These are phyloP conservation scores for Eucalyptus tenuipes DNA, from an alignment of 345 rosid species.

Conservation along the genomic window DNA sequence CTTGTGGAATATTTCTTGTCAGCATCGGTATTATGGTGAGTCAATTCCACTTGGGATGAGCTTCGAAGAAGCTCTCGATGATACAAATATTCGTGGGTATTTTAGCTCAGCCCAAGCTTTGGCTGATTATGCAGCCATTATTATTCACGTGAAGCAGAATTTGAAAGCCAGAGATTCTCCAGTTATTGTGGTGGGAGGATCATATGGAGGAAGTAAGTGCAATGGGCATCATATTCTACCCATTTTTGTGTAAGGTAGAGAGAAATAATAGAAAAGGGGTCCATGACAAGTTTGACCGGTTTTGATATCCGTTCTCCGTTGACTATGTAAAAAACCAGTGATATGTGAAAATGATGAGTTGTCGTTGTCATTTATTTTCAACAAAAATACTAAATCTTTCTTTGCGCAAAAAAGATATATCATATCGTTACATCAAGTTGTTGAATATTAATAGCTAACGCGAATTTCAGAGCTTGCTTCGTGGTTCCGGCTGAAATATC, in stretches of 20 bases:
- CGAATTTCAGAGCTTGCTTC: slow-evolving; percentile 40
- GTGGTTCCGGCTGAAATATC: slow-evolving; percentile 62
- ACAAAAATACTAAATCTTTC: background rate
- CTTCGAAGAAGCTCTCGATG: background rate
- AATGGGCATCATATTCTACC: background rate
- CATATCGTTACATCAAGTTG: background rate
- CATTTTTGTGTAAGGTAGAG: too few relatives aligned
- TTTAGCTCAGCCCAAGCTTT: background rate
- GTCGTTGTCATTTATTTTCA: background rate
- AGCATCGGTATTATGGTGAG: background rate
- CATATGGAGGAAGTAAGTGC: background rate
- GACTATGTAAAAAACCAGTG: too few relatives aligned
- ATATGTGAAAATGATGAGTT: background rate
- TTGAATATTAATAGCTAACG: background rate
- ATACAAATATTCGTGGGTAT: background rate
- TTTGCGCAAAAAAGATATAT: background rate
- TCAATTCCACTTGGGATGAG: background rate
- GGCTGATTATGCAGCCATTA: background rate
- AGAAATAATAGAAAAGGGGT: background rate
- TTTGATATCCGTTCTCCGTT: too few relatives aligned
- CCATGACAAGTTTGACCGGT: too few relatives aligned
- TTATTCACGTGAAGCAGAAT: background rate
- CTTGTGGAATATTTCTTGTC: background rate
- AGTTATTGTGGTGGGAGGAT: background rate
- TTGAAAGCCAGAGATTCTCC: background rate